Conservation (phyloP, 2,329 filamentous ascomycete species). For the Zasmidium cellare region DNA sequence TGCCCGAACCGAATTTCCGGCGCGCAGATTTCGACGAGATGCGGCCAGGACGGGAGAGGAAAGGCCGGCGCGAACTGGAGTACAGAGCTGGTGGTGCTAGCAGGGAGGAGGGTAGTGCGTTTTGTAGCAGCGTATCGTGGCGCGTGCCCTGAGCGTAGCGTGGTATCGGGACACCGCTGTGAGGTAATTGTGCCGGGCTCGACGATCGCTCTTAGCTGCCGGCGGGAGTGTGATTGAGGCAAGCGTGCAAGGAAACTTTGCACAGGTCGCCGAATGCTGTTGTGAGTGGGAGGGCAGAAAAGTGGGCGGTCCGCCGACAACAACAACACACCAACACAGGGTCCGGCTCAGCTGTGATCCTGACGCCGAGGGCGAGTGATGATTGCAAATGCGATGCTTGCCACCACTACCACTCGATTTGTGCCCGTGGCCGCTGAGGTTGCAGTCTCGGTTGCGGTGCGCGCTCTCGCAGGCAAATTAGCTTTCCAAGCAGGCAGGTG, state of each 20-base stretch:
- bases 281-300: constrained; percentile 17
- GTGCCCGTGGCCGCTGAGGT: background rate
- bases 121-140: constrained; percentile 32
- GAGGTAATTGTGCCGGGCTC: constrained; percentile 33
- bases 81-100: constrained; percentile 26
- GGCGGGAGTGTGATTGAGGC: constrained; percentile 22
- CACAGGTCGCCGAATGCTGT: constrained; percentile 17
- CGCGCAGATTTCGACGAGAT: constrained; percentile 24
- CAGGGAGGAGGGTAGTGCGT: constrained; percentile 28
- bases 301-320: constrained; percentile 17
- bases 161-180: constrained; percentile 31
- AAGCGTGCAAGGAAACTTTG: constrained; percentile 27
- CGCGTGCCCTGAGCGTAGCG: constrained; percentile 39
- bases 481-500: constrained; percentile 14
- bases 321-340: background rate
- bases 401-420: background rate
- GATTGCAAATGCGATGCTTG: background rate
- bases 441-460: constrained; percentile 17
- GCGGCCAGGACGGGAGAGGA: constrained; percentile 27
- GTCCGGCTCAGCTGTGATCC: background rate
- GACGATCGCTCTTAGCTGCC: constrained; percentile 33
- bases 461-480: constrained; percentile 11
- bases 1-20: constrained; percentile 31
- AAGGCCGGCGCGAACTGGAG: constrained; percentile 24
- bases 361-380: background rate